Conservation (phyloP, 352 stramenopile species). For the Detonula confervacea region DNA sequence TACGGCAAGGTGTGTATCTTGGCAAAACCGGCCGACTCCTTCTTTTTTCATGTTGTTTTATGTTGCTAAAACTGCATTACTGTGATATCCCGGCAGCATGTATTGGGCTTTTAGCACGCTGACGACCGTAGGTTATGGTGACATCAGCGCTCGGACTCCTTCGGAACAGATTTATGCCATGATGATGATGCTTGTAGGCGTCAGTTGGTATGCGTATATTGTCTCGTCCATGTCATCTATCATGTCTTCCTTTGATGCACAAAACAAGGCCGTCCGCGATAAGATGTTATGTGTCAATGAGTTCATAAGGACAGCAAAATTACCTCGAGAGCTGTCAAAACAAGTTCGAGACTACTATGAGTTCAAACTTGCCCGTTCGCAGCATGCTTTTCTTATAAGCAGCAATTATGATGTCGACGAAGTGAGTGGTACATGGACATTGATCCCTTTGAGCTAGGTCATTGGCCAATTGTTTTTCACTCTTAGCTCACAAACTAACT, state of each 20-base stretch:
- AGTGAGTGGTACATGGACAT: no score
- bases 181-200: conserved; percentile 51
- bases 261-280: conserved; percentile 51
- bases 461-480: no score
- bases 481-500: neutral
- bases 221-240: conserved; percentile 42
- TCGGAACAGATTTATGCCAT: conserved; percentile 47
- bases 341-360: conserved; percentile 43
- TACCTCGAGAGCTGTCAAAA: conserved; percentile 29
- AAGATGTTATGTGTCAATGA: conserved; percentile 51
- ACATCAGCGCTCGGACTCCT: conserved; percentile 43
- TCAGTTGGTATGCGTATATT: conserved; percentile 51
- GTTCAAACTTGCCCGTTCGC: conserved; percentile 27
- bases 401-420: no score
- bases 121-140: conserved; percentile 50
- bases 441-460: no score
- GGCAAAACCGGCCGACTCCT: no score
- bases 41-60: no score
- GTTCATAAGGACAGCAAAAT: conserved; percentile 42
- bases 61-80: no score
- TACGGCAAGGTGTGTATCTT: no score
- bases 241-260: conserved; percentile 45
- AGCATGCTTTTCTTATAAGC: neutral
- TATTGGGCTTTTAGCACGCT: conserved; percentile 53
- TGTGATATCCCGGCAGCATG: no score